Conservation (phyloP, 352 stramenopile genomes). For the Saprolegnia parasitica region DNA sequence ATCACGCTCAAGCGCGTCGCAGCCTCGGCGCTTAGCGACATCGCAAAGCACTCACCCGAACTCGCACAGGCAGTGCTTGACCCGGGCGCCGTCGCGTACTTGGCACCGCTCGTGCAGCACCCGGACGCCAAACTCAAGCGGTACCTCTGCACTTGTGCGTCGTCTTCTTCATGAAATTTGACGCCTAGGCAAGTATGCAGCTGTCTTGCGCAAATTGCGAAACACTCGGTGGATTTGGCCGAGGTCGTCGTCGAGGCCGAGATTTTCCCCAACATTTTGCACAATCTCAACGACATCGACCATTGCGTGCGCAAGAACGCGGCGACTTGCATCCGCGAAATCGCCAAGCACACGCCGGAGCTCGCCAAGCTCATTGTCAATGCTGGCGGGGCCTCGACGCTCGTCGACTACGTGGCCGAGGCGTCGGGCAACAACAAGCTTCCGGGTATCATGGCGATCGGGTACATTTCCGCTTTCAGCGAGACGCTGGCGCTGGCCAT, state of each 20-base stretch:
- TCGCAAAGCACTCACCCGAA: conserved; percentile 94
- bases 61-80: conserved; percentile 92
- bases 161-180: neutral
- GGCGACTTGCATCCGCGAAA: conserved; percentile 91
- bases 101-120: conserved; percentile 92
- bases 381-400: conserved; percentile 87
- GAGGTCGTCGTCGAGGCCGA: conserved; percentile 95
- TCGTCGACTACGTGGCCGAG: conserved; percentile 92
- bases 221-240: conserved; percentile 93
- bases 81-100: conserved; percentile 88
- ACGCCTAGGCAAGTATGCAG: conserved; percentile 62
- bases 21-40: conserved; percentile 89
- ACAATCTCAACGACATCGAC: conserved; percentile 93
- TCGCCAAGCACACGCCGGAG: conserved; percentile 94
- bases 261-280: conserved; percentile 94
- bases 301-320: conserved; percentile 94
- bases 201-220: conserved; percentile 92
- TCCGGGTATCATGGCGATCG: conserved; percentile 93
- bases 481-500: conserved; percentile 92
- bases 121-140: conserved; percentile 93
- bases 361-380: conserved; percentile 95
- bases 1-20: conserved; percentile 93
- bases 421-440: conserved; percentile 90
- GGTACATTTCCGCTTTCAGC: conserved; percentile 94
- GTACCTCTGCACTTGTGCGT: conserved; percentile 35